phyloP scores from a whole-genome alignment of 2,329 filamentous ascomycete species.

The Xylariomycetidae sp. region DNA sequence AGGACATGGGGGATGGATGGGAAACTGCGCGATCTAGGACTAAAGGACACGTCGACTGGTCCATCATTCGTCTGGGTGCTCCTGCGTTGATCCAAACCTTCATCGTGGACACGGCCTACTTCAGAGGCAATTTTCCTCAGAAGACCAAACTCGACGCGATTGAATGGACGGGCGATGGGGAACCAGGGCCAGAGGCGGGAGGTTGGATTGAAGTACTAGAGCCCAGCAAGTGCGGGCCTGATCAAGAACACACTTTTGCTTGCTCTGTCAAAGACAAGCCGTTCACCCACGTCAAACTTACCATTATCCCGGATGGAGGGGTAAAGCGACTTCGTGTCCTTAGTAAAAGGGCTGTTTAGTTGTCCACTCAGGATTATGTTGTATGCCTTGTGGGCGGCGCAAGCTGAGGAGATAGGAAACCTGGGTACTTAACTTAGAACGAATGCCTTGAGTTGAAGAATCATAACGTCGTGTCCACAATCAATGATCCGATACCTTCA shows the following conservation, averaged over 20 bases:
- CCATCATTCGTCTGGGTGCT: constrained; percentile 69
- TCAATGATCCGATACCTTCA: too few species aligned
- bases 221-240: constrained; percentile 66
- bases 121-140: constrained; percentile 79
- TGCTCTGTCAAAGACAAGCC: constrained; percentile 50
- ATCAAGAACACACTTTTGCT: constrained; percentile 65
- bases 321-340: constrained; percentile 82
- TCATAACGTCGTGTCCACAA: too few species aligned
- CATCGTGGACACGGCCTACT: constrained; percentile 77
- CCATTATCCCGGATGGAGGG: constrained; percentile 89
- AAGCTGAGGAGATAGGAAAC: too few species aligned
- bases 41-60: constrained; percentile 73
- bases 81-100: constrained; percentile 61
- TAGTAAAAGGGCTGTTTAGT: constrained; percentile 49
- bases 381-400: too few species aligned
- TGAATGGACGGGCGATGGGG: constrained; percentile 47
- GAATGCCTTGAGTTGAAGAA: too few species aligned
- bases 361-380: too few species aligned
- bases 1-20: constrained; percentile 87
- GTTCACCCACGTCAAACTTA: constrained; percentile 82
- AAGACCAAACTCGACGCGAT: constrained; percentile 64
- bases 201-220: constrained; percentile 64
- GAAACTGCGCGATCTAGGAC: constrained; percentile 73
- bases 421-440: too few species aligned
- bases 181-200: constrained; percentile 51